Evolutionary conservation across 306 rosid species (phyloP).

Genomic region (Vicia villosa): DNA sequence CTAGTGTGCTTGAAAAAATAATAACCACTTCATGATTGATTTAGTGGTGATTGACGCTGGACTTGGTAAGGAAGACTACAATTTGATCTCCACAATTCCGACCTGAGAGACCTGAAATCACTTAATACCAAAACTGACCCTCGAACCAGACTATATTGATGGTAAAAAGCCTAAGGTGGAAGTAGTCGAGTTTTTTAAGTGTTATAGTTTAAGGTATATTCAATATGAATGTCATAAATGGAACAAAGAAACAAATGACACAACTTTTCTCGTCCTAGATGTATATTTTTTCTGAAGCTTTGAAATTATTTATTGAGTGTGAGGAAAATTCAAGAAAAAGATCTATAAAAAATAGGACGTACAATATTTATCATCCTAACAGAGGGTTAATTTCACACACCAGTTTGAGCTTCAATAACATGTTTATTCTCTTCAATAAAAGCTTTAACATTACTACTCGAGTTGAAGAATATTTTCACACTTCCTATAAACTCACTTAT

Average conservation of each 20-base stretch:
- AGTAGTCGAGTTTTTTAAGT: neutral
- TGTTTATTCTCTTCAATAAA: neutral
- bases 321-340: neutral
- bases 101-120: too few species aligned
- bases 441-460: neutral
- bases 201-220: neutral
- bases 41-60: neutral
- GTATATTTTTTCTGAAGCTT: neutral
- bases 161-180: too few species aligned
- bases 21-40: neutral
- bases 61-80: too few species aligned
- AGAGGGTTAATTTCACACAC: neutral
- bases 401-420: neutral
- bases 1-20: neutral
- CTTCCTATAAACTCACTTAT: neutral
- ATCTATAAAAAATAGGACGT: too few species aligned
- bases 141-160: neutral
- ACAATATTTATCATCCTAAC: too few species aligned
- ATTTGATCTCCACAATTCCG: too few species aligned
- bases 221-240: slow-evolving; percentile 2
- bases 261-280: neutral
- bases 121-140: neutral
- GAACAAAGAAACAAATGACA: neutral
- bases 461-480: neutral
- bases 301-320: too few species aligned